Conservation (phyloP, 225 moss, liverwort and hornwort genomes). For the Polytrichum commune region DNA sequence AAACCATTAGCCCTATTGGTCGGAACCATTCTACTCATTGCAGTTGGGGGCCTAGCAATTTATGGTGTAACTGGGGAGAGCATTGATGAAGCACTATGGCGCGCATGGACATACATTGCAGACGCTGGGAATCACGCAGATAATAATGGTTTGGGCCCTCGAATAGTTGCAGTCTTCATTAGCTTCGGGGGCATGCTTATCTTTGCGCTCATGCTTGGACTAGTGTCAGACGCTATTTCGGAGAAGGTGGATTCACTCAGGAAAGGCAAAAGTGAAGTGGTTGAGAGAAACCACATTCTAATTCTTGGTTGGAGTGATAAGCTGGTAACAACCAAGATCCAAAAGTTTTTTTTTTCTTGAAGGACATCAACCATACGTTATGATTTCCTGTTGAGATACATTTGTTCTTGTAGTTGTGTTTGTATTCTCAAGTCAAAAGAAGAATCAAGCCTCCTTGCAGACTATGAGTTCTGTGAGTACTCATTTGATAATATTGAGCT, state of each 20-base stretch:
- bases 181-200: conserved; percentile 64
- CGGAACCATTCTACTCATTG: conserved; percentile 46
- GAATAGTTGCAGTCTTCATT: conserved; percentile 50
- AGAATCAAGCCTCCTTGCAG: too few species aligned
- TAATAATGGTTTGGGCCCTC: conserved; percentile 43
- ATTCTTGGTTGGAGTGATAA: conserved; percentile 65
- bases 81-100: conserved; percentile 45
- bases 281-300: conserved; percentile 53
- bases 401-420: too few species aligned
- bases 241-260: conserved; percentile 58
- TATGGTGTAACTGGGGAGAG: conserved; percentile 47
- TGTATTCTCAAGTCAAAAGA: too few species aligned
- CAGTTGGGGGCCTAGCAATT: conserved; percentile 52
- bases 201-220: conserved; percentile 59
- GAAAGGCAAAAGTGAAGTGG: conserved; percentile 60
- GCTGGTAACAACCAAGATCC: conserved; percentile 25
- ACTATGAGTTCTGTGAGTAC: too few species aligned
- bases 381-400: too few species aligned
- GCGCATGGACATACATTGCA: conserved; percentile 60
- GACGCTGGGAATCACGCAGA: conserved; percentile 59
- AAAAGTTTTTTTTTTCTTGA: too few species aligned
- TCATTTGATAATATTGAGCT: too few species aligned
- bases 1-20: conserved; percentile 51
- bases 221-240: conserved; percentile 62
- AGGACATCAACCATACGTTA: too few species aligned